Evolutionary conservation across 192 early-diverging fungal species (phyloP), one percentile per base, ranked within the genome.

Genomic region (Coemansia sp.): DNA sequence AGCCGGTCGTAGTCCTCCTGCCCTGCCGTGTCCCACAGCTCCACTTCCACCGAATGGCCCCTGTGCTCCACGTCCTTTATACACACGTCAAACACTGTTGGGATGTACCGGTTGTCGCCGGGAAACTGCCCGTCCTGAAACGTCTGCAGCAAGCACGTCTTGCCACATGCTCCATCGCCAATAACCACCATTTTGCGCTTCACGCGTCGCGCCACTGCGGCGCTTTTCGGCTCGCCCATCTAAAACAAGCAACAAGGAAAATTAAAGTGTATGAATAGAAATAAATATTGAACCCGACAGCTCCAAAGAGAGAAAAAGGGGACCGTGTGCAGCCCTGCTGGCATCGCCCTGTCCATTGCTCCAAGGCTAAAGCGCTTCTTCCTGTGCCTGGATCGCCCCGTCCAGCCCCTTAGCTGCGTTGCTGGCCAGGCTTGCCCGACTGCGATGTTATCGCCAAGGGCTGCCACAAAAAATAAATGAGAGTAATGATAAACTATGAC

Each of bases 1-100:
- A 98, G 77, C 53, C 92, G 89, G 79, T 97, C 93, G 64, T 95
- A 95, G 70, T 98, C 95, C 78, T 97, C 93, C 59, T 95, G 93
- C 85, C 94, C 65, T 46, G 94, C 93, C 56, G 94, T 97, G 86
- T 98, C 95, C 92, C 93, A 98, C 17, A 97, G 75, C 31, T 89
- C 91, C 27, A 98, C 78, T 71, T 95, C 88, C 13, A 96, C 88
- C 26, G 78, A 83, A 65, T 85, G 85, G 59, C 87, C 89, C 69
- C 95, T 88, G 30, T 88, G 85, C 51, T 88, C 82, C 47, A 98
- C 82, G 55, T 95, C 92, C 27, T 87, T 84, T 39, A 97, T 89
- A 56, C 87, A 90, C 79, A 89, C 96, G 52, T 98, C 94, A 77
- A 95, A 97, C 33, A 95, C 89, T 2, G 95, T 97, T 8, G 95